Conservation (phyloP, 2,329 filamentous ascomycete species). For the Arthrocladium fulminans region DNA sequence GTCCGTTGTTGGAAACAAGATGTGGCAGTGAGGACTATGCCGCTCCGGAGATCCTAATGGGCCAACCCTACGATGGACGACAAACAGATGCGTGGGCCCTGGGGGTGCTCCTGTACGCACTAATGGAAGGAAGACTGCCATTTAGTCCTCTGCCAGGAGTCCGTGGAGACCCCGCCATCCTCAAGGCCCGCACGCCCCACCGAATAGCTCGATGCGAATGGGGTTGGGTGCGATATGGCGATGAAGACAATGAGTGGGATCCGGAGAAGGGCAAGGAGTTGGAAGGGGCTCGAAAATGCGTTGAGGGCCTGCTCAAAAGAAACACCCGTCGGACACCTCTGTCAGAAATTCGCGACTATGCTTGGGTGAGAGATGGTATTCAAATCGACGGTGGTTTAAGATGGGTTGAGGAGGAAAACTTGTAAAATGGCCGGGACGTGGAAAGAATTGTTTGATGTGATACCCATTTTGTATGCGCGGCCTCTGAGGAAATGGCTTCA, state of each 20-base stretch:
- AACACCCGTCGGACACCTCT: conserved; percentile 69
- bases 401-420: conserved; percentile 28
- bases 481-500: background rate
- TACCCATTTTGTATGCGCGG: conserved; percentile 2
- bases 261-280: conserved; percentile 55
- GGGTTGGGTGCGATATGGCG: conserved; percentile 82
- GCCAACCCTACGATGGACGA: conserved; percentile 86
- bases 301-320: conserved; percentile 76
- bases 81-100: conserved; percentile 91
- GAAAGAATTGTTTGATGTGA: background rate
- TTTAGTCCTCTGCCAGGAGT: conserved; percentile 84
- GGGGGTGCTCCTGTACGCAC: conserved; percentile 83
- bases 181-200: conserved; percentile 76
- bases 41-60: conserved; percentile 91
- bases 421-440: background rate
- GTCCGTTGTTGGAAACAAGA: conserved; percentile 81
- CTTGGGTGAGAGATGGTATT: conserved; percentile 72
- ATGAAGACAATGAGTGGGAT: conserved; percentile 82
- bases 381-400: conserved; percentile 52
- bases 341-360: conserved; percentile 59
- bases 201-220: conserved; percentile 94
- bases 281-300: conserved; percentile 67
- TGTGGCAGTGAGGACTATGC: conserved; percentile 97
- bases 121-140: conserved; percentile 84
- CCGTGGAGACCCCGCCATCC: conserved; percentile 59